Evolutionary conservation across 768 basidiomycete species (phyloP).

Genomic region (Leucogyrophana mollusca): DNA sequence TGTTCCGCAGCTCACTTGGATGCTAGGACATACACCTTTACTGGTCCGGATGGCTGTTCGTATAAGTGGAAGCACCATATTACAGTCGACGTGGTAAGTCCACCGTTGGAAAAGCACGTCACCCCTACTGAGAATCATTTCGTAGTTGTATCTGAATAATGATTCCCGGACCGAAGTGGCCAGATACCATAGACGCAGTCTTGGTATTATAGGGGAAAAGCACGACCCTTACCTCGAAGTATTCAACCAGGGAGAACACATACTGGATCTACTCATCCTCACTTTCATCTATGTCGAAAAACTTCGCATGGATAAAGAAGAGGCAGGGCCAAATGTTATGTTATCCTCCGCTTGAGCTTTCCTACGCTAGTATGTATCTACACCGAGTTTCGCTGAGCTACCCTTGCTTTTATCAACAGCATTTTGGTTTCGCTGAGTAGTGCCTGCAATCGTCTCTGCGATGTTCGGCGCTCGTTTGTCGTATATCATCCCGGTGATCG

Average conservation of each 20-base stretch:
- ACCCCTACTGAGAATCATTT: too few relatives aligned
- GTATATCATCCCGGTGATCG: too few relatives aligned
- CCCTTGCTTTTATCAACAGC: too few relatives aligned
- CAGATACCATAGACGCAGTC: background rate
- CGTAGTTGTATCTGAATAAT: background rate
- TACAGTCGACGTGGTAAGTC: too few relatives aligned
- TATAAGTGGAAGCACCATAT: background rate
- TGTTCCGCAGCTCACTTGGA: too few relatives aligned
- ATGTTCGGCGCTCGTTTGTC: too few relatives aligned
- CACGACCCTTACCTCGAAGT: conserved; percentile 24
- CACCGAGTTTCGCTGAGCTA: too few relatives aligned
- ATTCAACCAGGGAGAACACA: conserved; percentile 15
- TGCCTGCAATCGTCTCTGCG: too few relatives aligned
- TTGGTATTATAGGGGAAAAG: background rate
- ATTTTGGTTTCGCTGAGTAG: too few relatives aligned
- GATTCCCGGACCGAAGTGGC: background rate
- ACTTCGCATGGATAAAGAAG: conserved; percentile 19
- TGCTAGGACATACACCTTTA: background rate
- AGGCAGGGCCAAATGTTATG: background rate
- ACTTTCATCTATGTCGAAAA: conserved; percentile 30
- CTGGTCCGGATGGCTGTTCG: background rate
- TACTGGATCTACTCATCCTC: conserved; percentile 28
- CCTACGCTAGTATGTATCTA: too few relatives aligned
- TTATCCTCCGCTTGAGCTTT: too few relatives aligned
- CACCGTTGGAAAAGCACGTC: too few relatives aligned